Percentiles rank a stretch among this genome's conserved stretches.
phyloP scores from a whole-genome alignment of 176 grass and related monocot genomes.

The Saccharum spontaneum region DNA sequence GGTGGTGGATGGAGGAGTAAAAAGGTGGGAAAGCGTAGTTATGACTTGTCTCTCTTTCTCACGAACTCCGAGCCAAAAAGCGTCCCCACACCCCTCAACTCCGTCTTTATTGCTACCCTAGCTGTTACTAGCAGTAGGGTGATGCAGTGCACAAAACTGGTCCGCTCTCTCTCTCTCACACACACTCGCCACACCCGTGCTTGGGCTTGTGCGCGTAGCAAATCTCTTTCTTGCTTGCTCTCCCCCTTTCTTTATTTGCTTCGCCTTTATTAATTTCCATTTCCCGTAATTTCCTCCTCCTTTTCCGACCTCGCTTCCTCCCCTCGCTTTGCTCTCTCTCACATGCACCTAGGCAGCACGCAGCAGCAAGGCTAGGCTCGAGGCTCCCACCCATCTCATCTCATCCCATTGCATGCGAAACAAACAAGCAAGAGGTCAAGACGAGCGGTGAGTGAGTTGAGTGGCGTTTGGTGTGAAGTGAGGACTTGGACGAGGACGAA shows the following conservation, averaged over 20 bases:
- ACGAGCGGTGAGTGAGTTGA: background rate
- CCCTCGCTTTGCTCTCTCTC: background rate
- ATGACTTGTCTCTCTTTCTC: constrained; percentile 34
- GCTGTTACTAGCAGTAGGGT: background rate
- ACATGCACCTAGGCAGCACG: background rate
- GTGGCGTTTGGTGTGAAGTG: constrained; percentile 37
- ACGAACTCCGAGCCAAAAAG: constrained; percentile 39
- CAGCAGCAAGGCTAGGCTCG: background rate
- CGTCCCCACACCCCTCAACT: constrained; percentile 19
- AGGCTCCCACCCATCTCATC: constrained; percentile 1
- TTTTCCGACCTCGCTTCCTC: constrained; percentile 29
- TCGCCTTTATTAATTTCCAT: constrained; percentile 46
- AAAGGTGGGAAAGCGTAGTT: constrained; percentile 38
- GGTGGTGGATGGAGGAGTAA: background rate
- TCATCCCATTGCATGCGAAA: constrained; percentile 35
- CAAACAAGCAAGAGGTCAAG: constrained; percentile 24
- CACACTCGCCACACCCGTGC: background rate
- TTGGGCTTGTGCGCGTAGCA: constrained; percentile 36
- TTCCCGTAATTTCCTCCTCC: constrained; percentile 38
- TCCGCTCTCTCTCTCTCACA: background rate
- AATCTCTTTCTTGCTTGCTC: constrained; percentile 27
- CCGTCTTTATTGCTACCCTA: constrained; percentile 32
- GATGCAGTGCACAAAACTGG: background rate
- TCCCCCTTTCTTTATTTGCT: constrained; percentile 27
- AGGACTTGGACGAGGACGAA: background rate